phyloP scores from a whole-genome alignment of 2,329 filamentous ascomycete genomes.

The Sporothrix pseudoabietina region DNA sequence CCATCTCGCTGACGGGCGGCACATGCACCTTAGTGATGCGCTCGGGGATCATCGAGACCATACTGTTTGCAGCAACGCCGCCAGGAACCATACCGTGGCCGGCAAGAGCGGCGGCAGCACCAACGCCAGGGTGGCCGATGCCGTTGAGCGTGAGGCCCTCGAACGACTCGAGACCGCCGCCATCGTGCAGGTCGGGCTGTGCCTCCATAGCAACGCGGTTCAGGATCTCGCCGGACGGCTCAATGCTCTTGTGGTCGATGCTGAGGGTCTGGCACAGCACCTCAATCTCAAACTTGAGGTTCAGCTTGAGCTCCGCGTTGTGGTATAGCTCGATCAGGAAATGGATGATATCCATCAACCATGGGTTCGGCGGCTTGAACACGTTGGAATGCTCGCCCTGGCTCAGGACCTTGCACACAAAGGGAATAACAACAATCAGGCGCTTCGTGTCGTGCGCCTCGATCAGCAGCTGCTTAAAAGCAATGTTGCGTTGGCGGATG shows the following conservation, averaged over 20 bases:
- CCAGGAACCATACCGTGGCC: conserved; percentile 67
- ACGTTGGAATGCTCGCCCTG: conserved; percentile 84
- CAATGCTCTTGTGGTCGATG: conserved; percentile 89
- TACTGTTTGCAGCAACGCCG: conserved; percentile 72
- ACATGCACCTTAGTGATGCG: conserved; percentile 77
- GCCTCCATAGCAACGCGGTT: conserved; percentile 70
- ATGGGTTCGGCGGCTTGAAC: conserved; percentile 93
- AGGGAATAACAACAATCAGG: conserved; percentile 89
- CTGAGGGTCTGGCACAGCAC: conserved; percentile 91
- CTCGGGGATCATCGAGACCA: conserved; percentile 81
- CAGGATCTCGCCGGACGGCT: conserved; percentile 82
- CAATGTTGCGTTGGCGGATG: conserved; percentile 94
- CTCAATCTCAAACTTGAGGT: conserved; percentile 98
- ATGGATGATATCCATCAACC: conserved; percentile 94
- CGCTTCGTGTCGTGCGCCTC: conserved; percentile 93
- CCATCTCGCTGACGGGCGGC: conserved; percentile 77
- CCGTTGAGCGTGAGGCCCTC: conserved; percentile 79
- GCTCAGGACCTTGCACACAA: conserved; percentile 92
- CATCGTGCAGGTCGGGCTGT: conserved; percentile 64
- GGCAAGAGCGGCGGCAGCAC: conserved; percentile 45
- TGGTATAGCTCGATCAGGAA: conserved; percentile 92
- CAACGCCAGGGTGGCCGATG: conserved; percentile 67
- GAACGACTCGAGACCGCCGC: conserved; percentile 76
- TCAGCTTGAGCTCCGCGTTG: conserved; percentile 88
- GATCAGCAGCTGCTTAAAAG: conserved; percentile 91